phyloP scores from a whole-genome alignment of 768 basidiomycete genomes.

The Suillus brevipes region DNA sequence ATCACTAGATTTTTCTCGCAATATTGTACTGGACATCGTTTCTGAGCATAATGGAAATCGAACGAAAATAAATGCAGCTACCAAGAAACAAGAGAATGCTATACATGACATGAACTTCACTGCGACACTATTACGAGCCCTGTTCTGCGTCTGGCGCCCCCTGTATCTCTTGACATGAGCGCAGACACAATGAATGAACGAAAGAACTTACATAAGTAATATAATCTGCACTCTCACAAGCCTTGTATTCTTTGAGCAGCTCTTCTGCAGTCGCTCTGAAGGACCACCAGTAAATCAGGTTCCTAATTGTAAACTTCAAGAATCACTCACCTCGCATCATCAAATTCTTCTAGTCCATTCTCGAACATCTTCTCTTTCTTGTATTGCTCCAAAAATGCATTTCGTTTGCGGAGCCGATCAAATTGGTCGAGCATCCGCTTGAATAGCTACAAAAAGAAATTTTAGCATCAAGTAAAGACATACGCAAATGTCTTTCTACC shows the following conservation, averaged over 20 bases:
- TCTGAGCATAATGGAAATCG: conserved; percentile 7
- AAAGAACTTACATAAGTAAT: conserved; percentile 70
- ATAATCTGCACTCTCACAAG: conserved; percentile 94
- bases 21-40: conserved; percentile 24
- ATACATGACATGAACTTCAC: background rate
- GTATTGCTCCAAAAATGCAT: conserved; percentile 96
- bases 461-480: background rate
- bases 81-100: conserved; percentile 1
- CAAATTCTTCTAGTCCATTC: conserved; percentile 92
- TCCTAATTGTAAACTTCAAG: background rate
- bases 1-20: conserved; percentile 23
- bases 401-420: conserved; percentile 80
- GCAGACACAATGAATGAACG: background rate
- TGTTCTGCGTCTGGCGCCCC: conserved; percentile 35
- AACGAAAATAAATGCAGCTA: background rate
- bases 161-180: conserved; percentile 16
- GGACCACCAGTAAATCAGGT: background rate
- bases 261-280: conserved; percentile 82
- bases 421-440: conserved; percentile 96
- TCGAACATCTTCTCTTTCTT: conserved; percentile 97
- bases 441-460: conserved; percentile 62
- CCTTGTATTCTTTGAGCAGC: conserved; percentile 90
- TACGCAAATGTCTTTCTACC: conserved; percentile 44
- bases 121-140: conserved; percentile 18
- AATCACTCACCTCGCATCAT: conserved; percentile 80